Evolutionary conservation across 345 rosid genomes (phyloP), one percentile per base, ranked within the genome.

Genomic region (Geranium rotundifolium): DNA sequence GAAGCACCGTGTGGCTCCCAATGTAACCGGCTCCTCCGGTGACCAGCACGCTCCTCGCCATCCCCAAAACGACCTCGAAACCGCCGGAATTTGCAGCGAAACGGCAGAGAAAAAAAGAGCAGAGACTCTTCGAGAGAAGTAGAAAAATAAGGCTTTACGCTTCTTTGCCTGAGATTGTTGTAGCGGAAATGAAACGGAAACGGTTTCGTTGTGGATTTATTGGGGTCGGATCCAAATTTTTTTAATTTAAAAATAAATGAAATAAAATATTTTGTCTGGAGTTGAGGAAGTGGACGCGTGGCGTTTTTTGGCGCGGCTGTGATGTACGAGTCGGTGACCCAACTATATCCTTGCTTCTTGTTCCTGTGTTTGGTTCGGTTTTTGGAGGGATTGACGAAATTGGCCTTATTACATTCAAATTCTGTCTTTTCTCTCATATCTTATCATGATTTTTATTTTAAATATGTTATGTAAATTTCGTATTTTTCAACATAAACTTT

Each of bases 11-110:
- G 80, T 95, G 99, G 66, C 89, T 90, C 4, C 99, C 99, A 63
- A 90, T 95, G 76, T 88, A 95, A 58, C 97, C 99, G 71, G 99
- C 96, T 37, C 99, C 99, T 8, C 99, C 99, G 65, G 95, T 88
- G 19, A 95, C 97, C 60, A 95, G 75, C 60, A 93, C 73, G 62
- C 31, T 81, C 64, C 39, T 71, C 61, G 76, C 71, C 86, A 79
- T 82, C 18, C 39, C 54, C 31, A 70, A 60, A 65, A 59, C 65
- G 17, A 29, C 41, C 41, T 13, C 41, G 29, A 29, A 29, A 29
- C 29, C 62, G 27, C 60, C 31, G 34, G 30, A 17, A 9, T 7
- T 7, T 1, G 30, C 27, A 57, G 17, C 15, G 30, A 27, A 57
- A 23, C 19, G 7, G 7, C 29, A 57, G n/a, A 19, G 14, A 3